Base-by-base conservation (phyloP, 2,329 filamentous ascomycete genomes). In the Akanthomyces lecanii region DNA sequence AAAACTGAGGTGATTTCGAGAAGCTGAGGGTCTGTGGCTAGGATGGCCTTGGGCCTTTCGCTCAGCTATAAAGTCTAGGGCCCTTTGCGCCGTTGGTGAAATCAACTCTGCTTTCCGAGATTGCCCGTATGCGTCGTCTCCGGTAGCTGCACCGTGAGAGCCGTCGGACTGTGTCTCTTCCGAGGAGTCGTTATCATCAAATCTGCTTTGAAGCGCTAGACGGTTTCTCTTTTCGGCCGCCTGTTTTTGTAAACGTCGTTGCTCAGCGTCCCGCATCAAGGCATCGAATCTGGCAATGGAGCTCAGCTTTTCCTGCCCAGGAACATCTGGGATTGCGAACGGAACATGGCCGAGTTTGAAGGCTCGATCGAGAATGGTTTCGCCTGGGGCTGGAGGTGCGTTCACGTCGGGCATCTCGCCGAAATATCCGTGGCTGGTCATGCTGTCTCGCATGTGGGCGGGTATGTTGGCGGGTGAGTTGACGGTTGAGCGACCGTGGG, bases 321-420 rank as follows among this genome's bases (percentile, higher is more conserved):
- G 79, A 2, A 79, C 67, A 56, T 82, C 77, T 8, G 75, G 74
- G 12, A 86, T 84, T 2, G 83, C 83, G 6, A 86, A 86, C 18
- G 86, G 86, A 40, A 89, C 87, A 63, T 78, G 85, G 10, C 83
- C 79, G 74, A 89, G 74, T 67, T 87, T 84, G 68, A 89, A 89
- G 0, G 86, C 86, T 45, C 86, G 76, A 70, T 89, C 86, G n/a
- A 89, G 72, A 58, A 89, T 89, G 0, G 86, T 88, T 72, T 89
- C 86, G 18, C 86, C 79, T 2, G 82, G 83, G 0, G 73, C 75
- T 2, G 82, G 81, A 0, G 84, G 83, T 0, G 83, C 82, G 67
- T 78, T 79, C 1, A 80, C 79, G 47, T 79, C 75, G 2, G 77
- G 68, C 10, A 78, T 69, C 14, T 73, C 70, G 14, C 70, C 69